Percentiles rank a stretch among this genome's conserved stretches.
Conservation (phyloP, 2,329 filamentous ascomycete genomes). For the Aschersonia sp. region DNA sequence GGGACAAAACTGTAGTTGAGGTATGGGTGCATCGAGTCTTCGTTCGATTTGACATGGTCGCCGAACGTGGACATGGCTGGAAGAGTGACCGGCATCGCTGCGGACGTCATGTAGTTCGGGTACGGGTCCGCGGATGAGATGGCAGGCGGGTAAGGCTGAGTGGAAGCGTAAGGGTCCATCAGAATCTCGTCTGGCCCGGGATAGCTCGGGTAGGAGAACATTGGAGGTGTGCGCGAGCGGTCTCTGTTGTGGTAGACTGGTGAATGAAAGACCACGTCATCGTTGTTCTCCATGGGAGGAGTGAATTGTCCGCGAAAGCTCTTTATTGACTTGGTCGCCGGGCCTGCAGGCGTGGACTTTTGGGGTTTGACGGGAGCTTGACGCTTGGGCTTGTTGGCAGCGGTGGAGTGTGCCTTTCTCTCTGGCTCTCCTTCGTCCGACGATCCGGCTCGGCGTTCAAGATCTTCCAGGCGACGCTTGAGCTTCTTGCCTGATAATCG, state of each 20-base stretch:
- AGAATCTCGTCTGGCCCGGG: slow-evolving; percentile 50
- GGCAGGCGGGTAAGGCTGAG: slow-evolving; percentile 31
- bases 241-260: slow-evolving; percentile 46
- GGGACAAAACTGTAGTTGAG: slow-evolving; percentile 53
- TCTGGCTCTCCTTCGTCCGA: slow-evolving; percentile 30
- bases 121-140: slow-evolving; percentile 37
- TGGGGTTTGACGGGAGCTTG: slow-evolving; percentile 10
- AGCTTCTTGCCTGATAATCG: slow-evolving; percentile 66
- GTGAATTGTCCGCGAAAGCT: slow-evolving; percentile 41
- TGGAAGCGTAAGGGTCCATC: slow-evolving; percentile 42
- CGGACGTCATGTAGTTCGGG: slow-evolving; percentile 36
- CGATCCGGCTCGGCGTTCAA: slow-evolving; percentile 60
- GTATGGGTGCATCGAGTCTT: slow-evolving; percentile 48
- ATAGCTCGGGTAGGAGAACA: slow-evolving; percentile 53
- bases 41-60: slow-evolving; percentile 37
- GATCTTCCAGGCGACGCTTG: slow-evolving; percentile 75
- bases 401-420: slow-evolving; percentile 17
- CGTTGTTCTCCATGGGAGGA: slow-evolving; percentile 43
- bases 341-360: slow-evolving; percentile 12
- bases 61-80: slow-evolving; percentile 50
- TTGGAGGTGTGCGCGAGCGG: slow-evolving; percentile 56
- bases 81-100: slow-evolving; percentile 42
- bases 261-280: slow-evolving; percentile 49
- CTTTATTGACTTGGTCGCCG: slow-evolving; percentile 21
- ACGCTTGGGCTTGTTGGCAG: slow-evolving; percentile 25